Conservation (phyloP, 495 filamentous ascomycete species). For the Xylaria palmicola region DNA sequence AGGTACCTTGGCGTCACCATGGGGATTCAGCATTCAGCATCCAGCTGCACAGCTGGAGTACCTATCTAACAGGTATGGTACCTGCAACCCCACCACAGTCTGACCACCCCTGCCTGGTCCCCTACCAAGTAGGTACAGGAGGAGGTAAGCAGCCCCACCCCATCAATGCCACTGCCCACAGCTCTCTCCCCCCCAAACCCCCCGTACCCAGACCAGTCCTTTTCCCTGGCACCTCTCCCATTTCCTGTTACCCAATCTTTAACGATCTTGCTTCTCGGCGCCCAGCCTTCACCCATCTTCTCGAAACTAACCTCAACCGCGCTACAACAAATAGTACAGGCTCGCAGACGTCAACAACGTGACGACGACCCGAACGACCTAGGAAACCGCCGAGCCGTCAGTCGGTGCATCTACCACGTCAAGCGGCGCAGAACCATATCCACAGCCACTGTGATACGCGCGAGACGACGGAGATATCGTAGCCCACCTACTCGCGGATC, state of each 20-base stretch:
- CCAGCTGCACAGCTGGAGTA: no score
- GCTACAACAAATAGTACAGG: constrained; percentile 2
- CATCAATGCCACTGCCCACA: constrained; percentile 4
- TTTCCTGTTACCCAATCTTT: constrained; percentile 20
- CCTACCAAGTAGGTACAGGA: not conserved
- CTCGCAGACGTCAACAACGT: not conserved
- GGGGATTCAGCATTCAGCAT: no score
- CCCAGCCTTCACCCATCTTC: constrained; percentile 27
- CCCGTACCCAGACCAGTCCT: constrained; percentile 19
- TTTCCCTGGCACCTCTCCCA: constrained; percentile 27
- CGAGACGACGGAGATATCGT: not conserved
- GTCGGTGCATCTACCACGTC: no score
- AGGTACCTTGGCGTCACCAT: no score
- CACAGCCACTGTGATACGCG: no score
- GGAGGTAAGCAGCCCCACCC: constrained; percentile 8
- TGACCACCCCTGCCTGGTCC: not conserved
- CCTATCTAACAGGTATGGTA: no score
- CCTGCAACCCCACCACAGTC: constrained; percentile 1
- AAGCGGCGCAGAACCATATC: no score
- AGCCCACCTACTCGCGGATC: not conserved
- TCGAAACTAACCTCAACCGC: constrained; percentile 16
- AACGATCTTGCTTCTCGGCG: constrained; percentile 26
- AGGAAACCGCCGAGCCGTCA: not conserved
- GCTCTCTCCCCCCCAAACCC: no score
- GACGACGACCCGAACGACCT: not conserved